Evolutionary conservation across 2,329 filamentous ascomycete genomes (phyloP).

Genomic region (Trichoderma asperellum): DNA sequence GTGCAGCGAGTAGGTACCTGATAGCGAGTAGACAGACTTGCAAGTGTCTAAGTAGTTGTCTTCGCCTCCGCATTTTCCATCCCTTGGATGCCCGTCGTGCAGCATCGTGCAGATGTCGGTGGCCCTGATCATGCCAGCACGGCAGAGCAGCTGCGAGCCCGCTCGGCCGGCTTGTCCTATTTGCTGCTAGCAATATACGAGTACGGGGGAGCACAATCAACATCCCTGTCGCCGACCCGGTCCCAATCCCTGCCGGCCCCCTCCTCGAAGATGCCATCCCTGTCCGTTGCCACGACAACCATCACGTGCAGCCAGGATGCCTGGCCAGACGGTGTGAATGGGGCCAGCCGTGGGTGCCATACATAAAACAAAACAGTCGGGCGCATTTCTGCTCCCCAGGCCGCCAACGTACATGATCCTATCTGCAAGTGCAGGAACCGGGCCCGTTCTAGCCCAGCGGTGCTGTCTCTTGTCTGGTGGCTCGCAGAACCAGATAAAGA

Average conservation of each 20-base stretch:
- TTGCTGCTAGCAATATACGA: slow-evolving; percentile 1
- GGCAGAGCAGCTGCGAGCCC: background rate
- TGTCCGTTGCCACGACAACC: background rate
- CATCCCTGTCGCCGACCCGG: background rate
- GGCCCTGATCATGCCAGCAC: background rate
- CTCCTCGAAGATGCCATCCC: background rate
- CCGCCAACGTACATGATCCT: background rate
- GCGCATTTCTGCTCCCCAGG: slow-evolving; percentile 9
- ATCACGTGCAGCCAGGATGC: slow-evolving; percentile 16
- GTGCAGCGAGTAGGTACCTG: background rate
- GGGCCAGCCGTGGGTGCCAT: background rate
- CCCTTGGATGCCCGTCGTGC: background rate
- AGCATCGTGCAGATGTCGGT: background rate
- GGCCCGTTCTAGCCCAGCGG: background rate
- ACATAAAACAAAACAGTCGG: slow-evolving; percentile 26
- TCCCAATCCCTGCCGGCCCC: background rate
- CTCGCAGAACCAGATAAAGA: background rate
- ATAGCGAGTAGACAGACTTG: no score
- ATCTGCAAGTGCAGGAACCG: background rate
- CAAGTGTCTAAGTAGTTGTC: no score
- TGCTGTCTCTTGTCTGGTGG: background rate
- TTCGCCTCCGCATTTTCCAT: background rate
- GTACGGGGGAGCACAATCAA: slow-evolving; percentile 9
- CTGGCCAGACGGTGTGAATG: background rate
- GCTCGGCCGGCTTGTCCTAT: background rate